A percentile compares a stretch with the other conserved stretches of the same genome.
Conservation (phyloP, 2,329 filamentous ascomycete genomes). For the Trichophyton mentagrophytes region DNA sequence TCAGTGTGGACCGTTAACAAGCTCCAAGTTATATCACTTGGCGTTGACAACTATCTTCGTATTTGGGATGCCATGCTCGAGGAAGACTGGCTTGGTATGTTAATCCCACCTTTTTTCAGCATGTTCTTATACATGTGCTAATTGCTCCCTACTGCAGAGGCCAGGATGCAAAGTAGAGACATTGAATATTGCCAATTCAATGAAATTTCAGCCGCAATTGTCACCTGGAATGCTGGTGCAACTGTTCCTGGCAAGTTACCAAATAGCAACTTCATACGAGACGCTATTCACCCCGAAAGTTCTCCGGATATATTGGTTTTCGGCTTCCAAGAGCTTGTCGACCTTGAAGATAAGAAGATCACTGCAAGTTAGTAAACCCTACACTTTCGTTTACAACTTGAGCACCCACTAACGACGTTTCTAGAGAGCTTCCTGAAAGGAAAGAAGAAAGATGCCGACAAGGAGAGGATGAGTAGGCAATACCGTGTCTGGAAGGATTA, state of each 20-base stretch:
- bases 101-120: neutral
- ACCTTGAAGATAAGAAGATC: constrained; percentile 91
- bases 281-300: constrained; percentile 61
- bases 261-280: constrained; percentile 66
- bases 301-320: constrained; percentile 86
- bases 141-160: constrained; percentile 41
- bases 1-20: constrained; percentile 77
- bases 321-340: constrained; percentile 96
- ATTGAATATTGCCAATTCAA: constrained; percentile 74
- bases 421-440: constrained; percentile 68
- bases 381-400: neutral
- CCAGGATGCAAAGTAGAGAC: constrained; percentile 73
- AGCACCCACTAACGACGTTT: constrained; percentile 18
- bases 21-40: constrained; percentile 72
- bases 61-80: constrained; percentile 88
- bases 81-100: constrained; percentile 74
- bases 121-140: neutral
- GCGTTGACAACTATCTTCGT: constrained; percentile 70
- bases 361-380: constrained; percentile 58
- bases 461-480: constrained; percentile 84
- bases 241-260: constrained; percentile 74
- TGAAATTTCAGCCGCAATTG: constrained; percentile 62
- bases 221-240: constrained; percentile 98
- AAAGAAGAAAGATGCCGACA: constrained; percentile 60
- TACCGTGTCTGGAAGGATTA: constrained; percentile 96